Percentiles rank a stretch among this genome's conserved stretches.
Conservation (phyloP, 1,284 basidiomycete species). For the Apiotrichum gracile region DNA sequence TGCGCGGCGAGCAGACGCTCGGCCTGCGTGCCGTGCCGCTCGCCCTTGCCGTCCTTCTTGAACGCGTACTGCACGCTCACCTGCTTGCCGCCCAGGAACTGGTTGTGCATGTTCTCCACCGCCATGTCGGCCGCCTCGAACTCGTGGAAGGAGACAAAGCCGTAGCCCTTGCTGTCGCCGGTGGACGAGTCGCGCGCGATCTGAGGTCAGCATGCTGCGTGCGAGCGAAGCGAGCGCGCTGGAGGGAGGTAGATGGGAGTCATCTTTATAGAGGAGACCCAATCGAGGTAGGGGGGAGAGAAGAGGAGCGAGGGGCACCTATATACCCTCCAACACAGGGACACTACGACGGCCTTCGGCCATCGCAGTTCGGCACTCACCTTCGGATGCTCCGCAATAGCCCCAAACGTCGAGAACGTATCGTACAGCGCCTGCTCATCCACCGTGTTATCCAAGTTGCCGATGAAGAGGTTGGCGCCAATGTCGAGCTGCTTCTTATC, state of each 20-base stretch:
- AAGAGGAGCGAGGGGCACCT: no score
- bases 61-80: slow-evolving; percentile 95
- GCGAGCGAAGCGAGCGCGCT: background rate
- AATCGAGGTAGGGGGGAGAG: background rate
- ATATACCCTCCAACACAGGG: no score
- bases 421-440: slow-evolving; percentile 90
- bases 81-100: slow-evolving; percentile 97
- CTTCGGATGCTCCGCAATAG: slow-evolving; percentile 90
- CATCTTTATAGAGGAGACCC: background rate
- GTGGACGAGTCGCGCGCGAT: slow-evolving; percentile 80
- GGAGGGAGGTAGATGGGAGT: no score
- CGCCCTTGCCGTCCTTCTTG: slow-evolving; percentile 98
- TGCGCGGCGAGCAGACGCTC: slow-evolving; percentile 92
- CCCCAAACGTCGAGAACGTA: slow-evolving; percentile 90
- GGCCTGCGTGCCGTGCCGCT: slow-evolving; percentile 90
- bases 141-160: slow-evolving; percentile 93
- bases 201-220: slow-evolving; percentile 48
- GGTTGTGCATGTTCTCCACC: slow-evolving; percentile 91
- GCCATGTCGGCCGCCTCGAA: slow-evolving; percentile 97
- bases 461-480: slow-evolving; percentile 94
- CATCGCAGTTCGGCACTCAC: slow-evolving; percentile 56
- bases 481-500: slow-evolving; percentile 98
- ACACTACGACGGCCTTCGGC: no score
- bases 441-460: slow-evolving; percentile 87
- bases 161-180: slow-evolving; percentile 89